phyloP scores from a whole-genome alignment of 257 asterid species.

The Solanum sejunctum region DNA sequence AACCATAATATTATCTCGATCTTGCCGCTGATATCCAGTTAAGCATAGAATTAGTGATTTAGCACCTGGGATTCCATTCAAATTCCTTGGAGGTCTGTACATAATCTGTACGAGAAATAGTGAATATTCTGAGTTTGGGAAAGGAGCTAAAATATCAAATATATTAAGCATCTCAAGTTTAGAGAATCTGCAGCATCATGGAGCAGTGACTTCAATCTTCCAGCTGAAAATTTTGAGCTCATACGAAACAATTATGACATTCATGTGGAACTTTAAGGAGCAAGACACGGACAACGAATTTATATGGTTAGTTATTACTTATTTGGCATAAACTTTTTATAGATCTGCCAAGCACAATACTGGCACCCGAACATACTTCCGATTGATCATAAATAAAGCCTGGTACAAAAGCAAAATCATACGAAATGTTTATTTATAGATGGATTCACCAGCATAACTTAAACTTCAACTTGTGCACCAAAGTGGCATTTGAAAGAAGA shows the following conservation, averaged over 20 bases:
- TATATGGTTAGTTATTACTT: background rate
- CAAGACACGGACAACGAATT: background rate
- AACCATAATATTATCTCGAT: constrained; percentile 85
- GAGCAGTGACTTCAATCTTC: background rate
- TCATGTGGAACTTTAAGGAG: background rate
- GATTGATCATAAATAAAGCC: background rate
- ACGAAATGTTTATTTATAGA: background rate
- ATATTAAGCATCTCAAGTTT: background rate
- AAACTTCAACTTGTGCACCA: background rate
- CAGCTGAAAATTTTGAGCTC: background rate
- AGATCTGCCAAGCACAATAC: background rate
- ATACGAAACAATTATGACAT: background rate
- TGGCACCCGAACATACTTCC: background rate
- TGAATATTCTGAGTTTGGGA: background rate
- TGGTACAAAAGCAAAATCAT: background rate
- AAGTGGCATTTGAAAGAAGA: background rate
- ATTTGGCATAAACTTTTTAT: background rate
- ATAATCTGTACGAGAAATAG: constrained; percentile 37
- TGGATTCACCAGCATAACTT: background rate
- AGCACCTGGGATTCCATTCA: constrained; percentile 81
- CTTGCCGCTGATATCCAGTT: constrained; percentile 76
- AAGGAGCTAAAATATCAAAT: background rate
- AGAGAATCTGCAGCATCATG: background rate
- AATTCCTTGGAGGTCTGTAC: constrained; percentile 58
- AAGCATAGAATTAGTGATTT: constrained; percentile 55